Evolutionary conservation across 2,329 filamentous ascomycete genomes (phyloP).

Genomic region (Trichoderma harzianum): DNA sequence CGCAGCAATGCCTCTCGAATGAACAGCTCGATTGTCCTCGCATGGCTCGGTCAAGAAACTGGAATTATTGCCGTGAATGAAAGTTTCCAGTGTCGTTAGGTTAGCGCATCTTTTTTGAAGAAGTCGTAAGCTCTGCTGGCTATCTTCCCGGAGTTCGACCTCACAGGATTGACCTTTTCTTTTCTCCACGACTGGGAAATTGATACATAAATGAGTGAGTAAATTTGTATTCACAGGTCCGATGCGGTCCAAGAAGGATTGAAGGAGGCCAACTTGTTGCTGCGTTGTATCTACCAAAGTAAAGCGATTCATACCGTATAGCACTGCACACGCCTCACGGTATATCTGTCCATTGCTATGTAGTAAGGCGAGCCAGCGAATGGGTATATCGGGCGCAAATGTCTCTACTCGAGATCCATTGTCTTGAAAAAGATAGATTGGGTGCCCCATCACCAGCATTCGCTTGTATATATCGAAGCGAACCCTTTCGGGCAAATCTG

Average conservation of each 20-base stretch:
- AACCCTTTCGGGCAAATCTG: background rate
- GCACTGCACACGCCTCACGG: background rate
- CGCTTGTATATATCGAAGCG: background rate
- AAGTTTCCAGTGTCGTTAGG: background rate
- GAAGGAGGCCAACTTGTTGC: background rate
- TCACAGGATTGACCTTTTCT: background rate
- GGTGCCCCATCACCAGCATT: background rate
- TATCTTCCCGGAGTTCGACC: background rate
- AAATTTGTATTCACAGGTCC: background rate
- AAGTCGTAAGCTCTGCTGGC: background rate
- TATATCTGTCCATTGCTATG: background rate
- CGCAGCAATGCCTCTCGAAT: background rate
- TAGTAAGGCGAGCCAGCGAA: background rate
- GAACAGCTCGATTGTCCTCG: background rate
- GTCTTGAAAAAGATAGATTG: background rate
- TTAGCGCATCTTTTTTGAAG: background rate
- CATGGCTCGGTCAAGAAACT: background rate
- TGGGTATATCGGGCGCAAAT: background rate
- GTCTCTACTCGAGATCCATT: background rate
- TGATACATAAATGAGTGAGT: background rate
- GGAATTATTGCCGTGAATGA: background rate
- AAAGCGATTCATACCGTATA: background rate
- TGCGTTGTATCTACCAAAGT: background rate
- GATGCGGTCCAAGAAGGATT: background rate
- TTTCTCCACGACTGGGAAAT: background rate